These are phyloP conservation scores for Candida tropicalis DNA, from an alignment of 1,139 yeast species.

Conservation along the genomic window DNA sequence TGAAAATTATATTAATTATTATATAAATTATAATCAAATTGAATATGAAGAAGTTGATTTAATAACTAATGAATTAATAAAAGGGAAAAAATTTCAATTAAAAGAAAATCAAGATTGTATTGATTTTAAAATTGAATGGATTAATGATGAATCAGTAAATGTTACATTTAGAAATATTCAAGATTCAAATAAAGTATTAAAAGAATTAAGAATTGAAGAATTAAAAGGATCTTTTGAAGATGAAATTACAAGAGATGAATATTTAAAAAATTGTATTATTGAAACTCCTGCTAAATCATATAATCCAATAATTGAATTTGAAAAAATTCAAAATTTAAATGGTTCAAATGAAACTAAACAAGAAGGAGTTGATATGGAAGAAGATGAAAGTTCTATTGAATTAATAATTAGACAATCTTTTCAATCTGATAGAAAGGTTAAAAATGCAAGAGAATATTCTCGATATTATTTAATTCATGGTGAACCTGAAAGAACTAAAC, in stretches of 20 bases:
- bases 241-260: constrained; percentile 13
- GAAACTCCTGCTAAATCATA: constrained; percentile 43
- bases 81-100: constrained; percentile 22
- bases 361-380: constrained; percentile 32
- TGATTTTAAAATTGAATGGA: constrained; percentile 63
- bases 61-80: constrained; percentile 5
- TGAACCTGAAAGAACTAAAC: constrained; percentile 61
- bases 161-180: constrained; percentile 53
- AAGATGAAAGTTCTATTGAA: constrained; percentile 44
- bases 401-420: constrained; percentile 54
- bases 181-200: constrained; percentile 44
- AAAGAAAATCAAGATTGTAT: constrained; percentile 32
- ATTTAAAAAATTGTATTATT: constrained; percentile 29
- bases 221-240: neutral
- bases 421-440: constrained; percentile 57
- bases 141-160: constrained; percentile 63
- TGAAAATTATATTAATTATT: constrained; percentile 54
- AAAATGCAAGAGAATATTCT: constrained; percentile 61
- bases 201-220: constrained; percentile 24
- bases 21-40: constrained; percentile 40
- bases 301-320: constrained; percentile 39
- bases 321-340: constrained; percentile 26
- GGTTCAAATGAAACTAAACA: neutral
- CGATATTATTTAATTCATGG: constrained; percentile 74
- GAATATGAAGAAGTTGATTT: constrained; percentile 19